Base-by-base conservation (phyloP, 306 rosid genomes). In the Cicer yamashitae region DNA sequence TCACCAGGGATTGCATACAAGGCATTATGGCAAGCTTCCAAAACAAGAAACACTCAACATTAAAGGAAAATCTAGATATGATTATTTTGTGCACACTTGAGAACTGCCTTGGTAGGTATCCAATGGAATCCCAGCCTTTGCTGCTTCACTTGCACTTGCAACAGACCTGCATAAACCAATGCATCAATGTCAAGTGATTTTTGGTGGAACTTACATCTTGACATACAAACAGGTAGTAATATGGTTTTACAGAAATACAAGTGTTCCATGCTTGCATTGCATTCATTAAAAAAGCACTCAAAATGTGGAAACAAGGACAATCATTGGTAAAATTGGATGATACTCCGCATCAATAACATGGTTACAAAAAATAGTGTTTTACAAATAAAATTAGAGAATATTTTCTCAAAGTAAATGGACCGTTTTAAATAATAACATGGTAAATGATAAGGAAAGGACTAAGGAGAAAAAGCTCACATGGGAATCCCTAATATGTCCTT, bases 401-500 rank as follows among this genome's bases (percentile, higher is more conserved):
- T 25, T 25, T 25, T 25, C 4, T 25, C 2, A 22, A 22, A 22
- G 2, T 22, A 22, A 22, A 22, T 22, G 25, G 34, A 25, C 34
- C 34, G 4, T 25, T 25, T 25, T 25, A 25, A 25, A 25, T 25
- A 25, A 46, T 14, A 68, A 14, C 54, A 59, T 68, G 17, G 15
- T 67, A 30, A 30, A 59, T 69, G 17, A 14, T 67, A 30, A 30
- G 18, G 18, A 17, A 17, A 17, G 18, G 18, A 17, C 18, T 17
- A 17, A 17, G 34, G 76, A 80, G 52, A 59, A 68, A 57, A 84
- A 71, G 78, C 96, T 86, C 82, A 93, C 96, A 77, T 93, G 50
- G 98, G 98, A 75, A 91, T 87, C 79, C 96, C 96, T 25, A 89
- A 85, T 79, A 93, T 67, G 81, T 91, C 87, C 84, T 86, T 87